These are phyloP conservation scores for Myxozyma nipponensis DNA, from an alignment of 805 yeast genomes.

Conservation along the genomic window DNA sequence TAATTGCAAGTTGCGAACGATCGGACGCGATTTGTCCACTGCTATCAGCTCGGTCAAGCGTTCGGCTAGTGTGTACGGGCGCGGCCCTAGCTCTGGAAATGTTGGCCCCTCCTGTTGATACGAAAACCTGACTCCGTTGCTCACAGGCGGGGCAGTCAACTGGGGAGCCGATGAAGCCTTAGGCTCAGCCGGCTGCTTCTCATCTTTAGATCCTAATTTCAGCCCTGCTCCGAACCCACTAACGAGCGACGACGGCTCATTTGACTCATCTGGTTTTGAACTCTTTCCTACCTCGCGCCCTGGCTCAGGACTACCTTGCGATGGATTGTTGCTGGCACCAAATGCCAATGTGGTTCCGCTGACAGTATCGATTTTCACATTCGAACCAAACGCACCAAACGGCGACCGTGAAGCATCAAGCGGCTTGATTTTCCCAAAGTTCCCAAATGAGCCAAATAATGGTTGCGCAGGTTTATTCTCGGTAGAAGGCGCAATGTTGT, in stretches of 20 bases:
- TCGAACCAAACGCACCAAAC: constrained; percentile 2
- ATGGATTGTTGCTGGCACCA: not conserved
- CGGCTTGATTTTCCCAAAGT: not conserved
- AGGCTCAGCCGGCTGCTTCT: no score
- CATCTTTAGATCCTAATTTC: no score
- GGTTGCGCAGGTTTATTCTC: not conserved
- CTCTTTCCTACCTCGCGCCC: not conserved
- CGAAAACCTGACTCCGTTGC: not conserved
- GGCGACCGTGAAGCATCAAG: not conserved
- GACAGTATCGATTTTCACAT: no score
- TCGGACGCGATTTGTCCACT: not conserved
- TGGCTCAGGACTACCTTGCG: not conserved
- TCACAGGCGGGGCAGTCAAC: no score
- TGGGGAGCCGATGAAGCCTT: no score
- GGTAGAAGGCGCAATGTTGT: no score
- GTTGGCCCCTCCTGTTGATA: not conserved
- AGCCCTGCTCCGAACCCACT: not conserved
- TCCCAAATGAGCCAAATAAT: not conserved
- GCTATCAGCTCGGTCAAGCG: constrained; percentile 4
- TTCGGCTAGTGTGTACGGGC: constrained; percentile 16
- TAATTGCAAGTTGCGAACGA: not conserved
- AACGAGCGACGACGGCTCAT: not conserved
- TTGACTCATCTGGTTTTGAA: not conserved
- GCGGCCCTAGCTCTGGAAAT: constrained; percentile 12
- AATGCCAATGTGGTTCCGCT: no score